phyloP scores from a whole-genome alignment of 495 filamentous ascomycete species.

The Usnea hakonensis region DNA sequence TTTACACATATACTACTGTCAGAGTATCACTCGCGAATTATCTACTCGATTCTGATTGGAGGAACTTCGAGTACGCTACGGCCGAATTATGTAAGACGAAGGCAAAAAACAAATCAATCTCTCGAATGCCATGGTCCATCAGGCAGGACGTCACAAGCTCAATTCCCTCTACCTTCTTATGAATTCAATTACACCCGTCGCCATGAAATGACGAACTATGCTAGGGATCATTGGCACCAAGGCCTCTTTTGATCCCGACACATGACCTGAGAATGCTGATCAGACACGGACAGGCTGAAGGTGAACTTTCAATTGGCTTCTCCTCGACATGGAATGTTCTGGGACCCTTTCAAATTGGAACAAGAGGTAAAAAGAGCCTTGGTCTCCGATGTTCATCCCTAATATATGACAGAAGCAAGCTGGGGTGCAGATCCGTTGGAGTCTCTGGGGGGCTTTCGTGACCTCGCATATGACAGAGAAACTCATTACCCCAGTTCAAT shows the following conservation, averaged over 20 bases:
- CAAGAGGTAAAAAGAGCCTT: conserved; percentile 39
- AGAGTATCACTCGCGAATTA: too few species aligned
- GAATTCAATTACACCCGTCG: too few species aligned
- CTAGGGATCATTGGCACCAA: neutral
- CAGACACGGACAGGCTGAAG: neutral
- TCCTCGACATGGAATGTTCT: conserved; percentile 42
- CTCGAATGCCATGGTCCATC: too few species aligned
- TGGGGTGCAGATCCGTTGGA: conserved; percentile 57
- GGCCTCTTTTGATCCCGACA: neutral
- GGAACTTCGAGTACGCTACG: neutral
- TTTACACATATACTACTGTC: too few species aligned
- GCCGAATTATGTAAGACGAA: neutral
- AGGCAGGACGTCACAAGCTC: too few species aligned
- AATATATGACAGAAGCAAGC: conserved; percentile 39
- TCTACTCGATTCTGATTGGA: neutral
- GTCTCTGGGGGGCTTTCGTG: conserved; percentile 43
- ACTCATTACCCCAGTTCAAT: conserved; percentile 43
- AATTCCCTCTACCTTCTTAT: too few species aligned
- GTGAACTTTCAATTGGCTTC: conserved; percentile 11
- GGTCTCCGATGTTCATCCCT: neutral
- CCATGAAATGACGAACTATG: neutral
- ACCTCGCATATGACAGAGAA: conserved; percentile 33
- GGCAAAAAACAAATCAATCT: too few species aligned
- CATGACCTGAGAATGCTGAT: conserved; percentile 5
- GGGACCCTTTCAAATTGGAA: conserved; percentile 55